Conservation (phyloP, 306 rosid species). For the Prunus salicina region DNA sequence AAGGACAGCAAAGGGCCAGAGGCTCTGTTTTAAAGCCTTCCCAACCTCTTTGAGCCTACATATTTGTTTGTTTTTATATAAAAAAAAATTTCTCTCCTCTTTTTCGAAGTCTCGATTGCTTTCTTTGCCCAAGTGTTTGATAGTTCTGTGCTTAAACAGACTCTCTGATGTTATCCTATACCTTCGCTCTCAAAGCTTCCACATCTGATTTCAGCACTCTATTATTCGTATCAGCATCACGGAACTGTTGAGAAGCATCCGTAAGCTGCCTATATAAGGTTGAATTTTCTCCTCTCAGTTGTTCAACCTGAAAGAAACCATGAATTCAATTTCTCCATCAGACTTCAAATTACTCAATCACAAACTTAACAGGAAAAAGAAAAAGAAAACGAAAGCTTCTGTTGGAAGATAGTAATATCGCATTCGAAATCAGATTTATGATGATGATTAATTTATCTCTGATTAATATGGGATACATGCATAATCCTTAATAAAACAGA, state of each 20-base stretch:
- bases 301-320: constrained; percentile 51
- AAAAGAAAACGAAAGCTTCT: neutral
- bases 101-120: neutral
- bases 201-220: constrained; percentile 79
- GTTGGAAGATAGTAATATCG: neutral
- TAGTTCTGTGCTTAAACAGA: neutral
- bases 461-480: too few species aligned
- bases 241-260: constrained; percentile 63
- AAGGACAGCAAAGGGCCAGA: neutral
- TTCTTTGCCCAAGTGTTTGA: neutral
- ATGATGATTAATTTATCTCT: too few species aligned
- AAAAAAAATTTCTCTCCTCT: too few species aligned
- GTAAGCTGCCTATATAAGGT: constrained; percentile 51
- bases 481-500: too few species aligned
- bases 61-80: neutral
- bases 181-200: constrained; percentile 97
- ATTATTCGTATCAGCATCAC: constrained; percentile 70
- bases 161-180: constrained; percentile 9
- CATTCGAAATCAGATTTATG: neutral
- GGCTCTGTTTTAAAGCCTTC: neutral
- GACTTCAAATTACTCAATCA: neutral
- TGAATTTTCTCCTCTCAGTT: constrained; percentile 62
- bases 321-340: neutral
- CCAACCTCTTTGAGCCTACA: neutral
- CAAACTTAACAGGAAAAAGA: neutral